Base-by-base conservation (phyloP, 2,329 filamentous ascomycete species). In the Curvularia lunata region DNA sequence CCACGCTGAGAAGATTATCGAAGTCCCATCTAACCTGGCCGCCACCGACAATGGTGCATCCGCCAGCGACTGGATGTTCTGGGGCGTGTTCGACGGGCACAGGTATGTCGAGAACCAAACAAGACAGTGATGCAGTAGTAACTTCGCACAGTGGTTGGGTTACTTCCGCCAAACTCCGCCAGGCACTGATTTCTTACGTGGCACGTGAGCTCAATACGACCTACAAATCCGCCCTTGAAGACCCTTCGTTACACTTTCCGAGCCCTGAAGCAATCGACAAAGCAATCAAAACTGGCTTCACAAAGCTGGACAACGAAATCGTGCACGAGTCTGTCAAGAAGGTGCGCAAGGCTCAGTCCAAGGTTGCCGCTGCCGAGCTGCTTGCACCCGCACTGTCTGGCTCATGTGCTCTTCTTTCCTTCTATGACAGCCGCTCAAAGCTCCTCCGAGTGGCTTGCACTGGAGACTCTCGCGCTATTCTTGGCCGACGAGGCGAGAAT, bases 31-130 rank as follows among this genome's bases (percentile, higher is more conserved):
- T 52, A 83, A 81, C 48, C 80, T 85, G 38, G 82, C 84, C 25
- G 82, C 83, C 16, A 81, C 82, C 7, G 80, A 84, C 69, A 79
- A 84, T 73, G 78, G 83, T 37, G 82, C 84, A 16, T 64, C 82
- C 18, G 87, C 83, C 58, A 91, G 86, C 61, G 96, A 99, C 78
- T 99, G 95, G 95, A 98, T 98, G 92, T 99, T 99, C 77, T 99
- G 96, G 95, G 95, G 93, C 56, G 93, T 99, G 18, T 99, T 98
- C 77, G 95, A 99, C 74, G 95, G 95, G 0, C 95, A 99, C 78
- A 91, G 91, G 91, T 94, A 81, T 78, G 85, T 10, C 27, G 10
- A 19, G 21, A 12, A 21, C 9, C 18, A 18, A 23, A 23, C 18
- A 4, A 16, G 21, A n/a, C 18, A 12, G 51, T 27, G 23, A 43